Evolutionary conservation across 495 filamentous ascomycete species (phyloP), one percentile per base, ranked within the genome.

Genomic region (Aspergillus haitiensis): DNA sequence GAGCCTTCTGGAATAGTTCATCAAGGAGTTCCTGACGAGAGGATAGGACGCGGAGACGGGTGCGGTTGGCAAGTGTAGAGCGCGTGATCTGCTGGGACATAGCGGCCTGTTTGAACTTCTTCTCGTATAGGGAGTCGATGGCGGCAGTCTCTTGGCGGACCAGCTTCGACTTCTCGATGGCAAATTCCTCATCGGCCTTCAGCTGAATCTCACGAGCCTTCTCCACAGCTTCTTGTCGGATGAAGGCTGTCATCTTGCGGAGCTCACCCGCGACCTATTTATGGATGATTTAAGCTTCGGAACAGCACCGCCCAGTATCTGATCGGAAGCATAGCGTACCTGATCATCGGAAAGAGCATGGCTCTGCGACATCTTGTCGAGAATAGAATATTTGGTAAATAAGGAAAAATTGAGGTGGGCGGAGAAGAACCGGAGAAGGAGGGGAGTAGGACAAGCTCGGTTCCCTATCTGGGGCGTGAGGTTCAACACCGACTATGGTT

Each of bases 211-310:
- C 95, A 69, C 86, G 86, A 65, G 93, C 92, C 79, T 99, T 99
- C 73, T 99, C 95, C 39, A 86, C 79, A 27, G 95, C 95, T 83
- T 99, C 95, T 79, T 97, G 93, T 72, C 88, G 89, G 86, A 99
- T 99, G 89, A 99, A 99, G 73, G 93, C 91, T 47, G 95, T 98
- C 95, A 99, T 99, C 83, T 99, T 99, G 81, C 88, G 90, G 73
- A 99, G 90, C 84, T 99, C 95, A 74, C 85, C 84, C 70, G 87
- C 83, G 77, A 99, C 93, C 93, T 97, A 64, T 59, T 59, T 33
- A 49, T 55, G 56, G 63, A 56, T 44, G 44, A 62, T 46, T 67
- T 64, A 52, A 62, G 61, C 62, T 61, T 53, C 50, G 44, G 55
- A 18, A 40, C 11, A 46, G 5, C 27, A 46, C 55, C 36, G 34